Evolutionary conservation across 1,284 basidiomycete species (phyloP), one percentile per base, ranked within the genome.

Genomic region (Heterobasidion parviporum): DNA sequence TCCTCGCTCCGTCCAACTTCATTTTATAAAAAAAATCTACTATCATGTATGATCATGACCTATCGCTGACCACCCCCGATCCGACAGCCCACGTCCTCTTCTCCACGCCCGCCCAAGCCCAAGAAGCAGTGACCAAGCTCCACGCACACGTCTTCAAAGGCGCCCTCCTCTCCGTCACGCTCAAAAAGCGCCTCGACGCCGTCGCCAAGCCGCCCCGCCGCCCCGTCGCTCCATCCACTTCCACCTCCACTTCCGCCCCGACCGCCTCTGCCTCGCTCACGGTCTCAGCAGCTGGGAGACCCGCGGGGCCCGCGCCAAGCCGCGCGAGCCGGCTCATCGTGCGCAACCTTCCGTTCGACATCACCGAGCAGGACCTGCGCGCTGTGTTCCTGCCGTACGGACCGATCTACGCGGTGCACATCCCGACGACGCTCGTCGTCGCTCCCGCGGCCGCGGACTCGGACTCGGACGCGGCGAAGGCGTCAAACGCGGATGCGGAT

Each of bases 131-230:
- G 34, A 75, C 73, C 57, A 94, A 93, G 72, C 82, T 99, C 1
- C 93, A 99, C 67, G 92, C 92, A 0, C 94, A 97, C 68, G 86
- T 94, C 45, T 98, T 89, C 80, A 97, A 98, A 70, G 94, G 94
- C 46, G 77, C 81, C 2, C 74, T 94, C 14, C 81, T 98, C 32
- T 93, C 89, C 6, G 92, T 88, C n/a, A 86, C 89, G 6, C 78
- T 98, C 60, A 98, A 98, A 76, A 94, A 94, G 68, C 83, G 92
- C 1, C 72, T 92, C 5, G 88, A 94, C 52, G 81, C 77, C 51
- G 77, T 90, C 16, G 74, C 77, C 5, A 84, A 85, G 58, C 70
- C 77, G 2, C 62, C 69, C 49, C 26, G 26, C 26, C 26, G 26
- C 6, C 26, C 26, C 26, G 26, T 6, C 26, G 26, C 26, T 0